Base-by-base conservation (phyloP, 2,329 filamentous ascomycete genomes). In the Paecilomyces sp. region DNA sequence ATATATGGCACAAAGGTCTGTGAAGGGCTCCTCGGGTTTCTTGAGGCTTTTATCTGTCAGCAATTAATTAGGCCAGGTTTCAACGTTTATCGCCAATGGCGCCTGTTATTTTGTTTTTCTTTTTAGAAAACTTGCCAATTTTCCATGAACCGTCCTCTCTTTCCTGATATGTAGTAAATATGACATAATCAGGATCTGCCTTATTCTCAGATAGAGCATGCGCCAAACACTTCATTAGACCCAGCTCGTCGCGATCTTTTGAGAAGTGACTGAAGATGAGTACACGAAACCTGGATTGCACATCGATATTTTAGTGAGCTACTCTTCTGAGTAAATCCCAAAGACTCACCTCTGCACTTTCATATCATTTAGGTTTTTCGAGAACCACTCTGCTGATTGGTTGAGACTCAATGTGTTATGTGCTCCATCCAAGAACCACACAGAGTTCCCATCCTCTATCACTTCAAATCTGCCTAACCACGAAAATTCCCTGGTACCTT, bases 351-450 rank as follows among this genome's bases (percentile, higher is more conserved):
- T 66, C 56, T 36, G 52, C 22, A 47, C 31, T 24, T 57, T 56
- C 33, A 34, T 15, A 7, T 30, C 56, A 31, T 51, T 55, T 25
- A 56, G 24, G 18, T 63, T 64, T 18, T 67, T 65, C 3, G 67
- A 66, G 60, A 74, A 78, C 76, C 77, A 79, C 52, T 71, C 61
- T 11, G 70, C 73, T 13, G 71, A 71, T 58, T 74, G 65, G 4
- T 57, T 62, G 3, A 79, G 62, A 64, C 77, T 79, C 62, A 79
- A 62, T 4, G 72, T 68, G 57, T 79, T 79, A 61, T 80, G 76
- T 1, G 77, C 78, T 11, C 74, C 72, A 60, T 79, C 77, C 24
- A 80, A 59, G 57, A 71, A 77, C 77, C 77, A 80, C 22, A 59
- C 59, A 11, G 57, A 51, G 22, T 56, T 25, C 5, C 63, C 68